Conservation (phyloP, 2,329 filamentous ascomycete species). For the Diaporthe sp. region DNA sequence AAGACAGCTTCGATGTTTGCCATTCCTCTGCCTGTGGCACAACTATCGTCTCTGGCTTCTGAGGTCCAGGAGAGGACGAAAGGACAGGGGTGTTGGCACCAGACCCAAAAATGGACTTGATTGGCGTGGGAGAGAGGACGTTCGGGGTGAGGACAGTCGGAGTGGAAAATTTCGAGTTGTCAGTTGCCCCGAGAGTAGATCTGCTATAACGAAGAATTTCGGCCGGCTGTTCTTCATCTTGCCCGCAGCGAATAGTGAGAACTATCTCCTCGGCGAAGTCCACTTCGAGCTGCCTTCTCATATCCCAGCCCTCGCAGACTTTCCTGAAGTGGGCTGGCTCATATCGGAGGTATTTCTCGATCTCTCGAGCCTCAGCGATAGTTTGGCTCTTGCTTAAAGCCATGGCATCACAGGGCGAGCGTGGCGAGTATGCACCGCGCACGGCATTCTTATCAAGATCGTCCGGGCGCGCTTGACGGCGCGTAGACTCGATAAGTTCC, state of each 20-base stretch:
- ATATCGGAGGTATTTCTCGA: conserved; percentile 80
- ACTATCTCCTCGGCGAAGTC: conserved; percentile 89
- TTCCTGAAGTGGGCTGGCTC: conserved; percentile 84
- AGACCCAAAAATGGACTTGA: conserved; percentile 38
- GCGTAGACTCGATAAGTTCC: conserved; percentile 84
- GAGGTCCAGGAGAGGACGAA: neutral
- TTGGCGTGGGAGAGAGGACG: conserved; percentile 8
- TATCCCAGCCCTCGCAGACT: conserved; percentile 89
- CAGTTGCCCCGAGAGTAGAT: conserved; percentile 44
- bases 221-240: conserved; percentile 68
- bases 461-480: conserved; percentile 79
- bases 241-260: conserved; percentile 80
- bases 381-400: conserved; percentile 79
- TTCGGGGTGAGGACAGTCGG: conserved; percentile 1
- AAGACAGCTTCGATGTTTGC: conserved; percentile 72
- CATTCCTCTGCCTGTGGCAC: conserved; percentile 68
- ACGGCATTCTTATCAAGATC: conserved; percentile 78
- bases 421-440: conserved; percentile 84
- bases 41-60: neutral
- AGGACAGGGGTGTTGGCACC: neutral
- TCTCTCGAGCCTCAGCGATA: conserved; percentile 82
- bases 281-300: conserved; percentile 86
- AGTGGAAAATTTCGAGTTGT: neutral
- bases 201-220: conserved; percentile 61
- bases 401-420: conserved; percentile 82